Percentiles rank a stretch among this genome's conserved stretches.
These are phyloP conservation scores for Globisporangium uncinulatum DNA, from an alignment of 352 stramenopile species.

Conservation along the genomic window DNA sequence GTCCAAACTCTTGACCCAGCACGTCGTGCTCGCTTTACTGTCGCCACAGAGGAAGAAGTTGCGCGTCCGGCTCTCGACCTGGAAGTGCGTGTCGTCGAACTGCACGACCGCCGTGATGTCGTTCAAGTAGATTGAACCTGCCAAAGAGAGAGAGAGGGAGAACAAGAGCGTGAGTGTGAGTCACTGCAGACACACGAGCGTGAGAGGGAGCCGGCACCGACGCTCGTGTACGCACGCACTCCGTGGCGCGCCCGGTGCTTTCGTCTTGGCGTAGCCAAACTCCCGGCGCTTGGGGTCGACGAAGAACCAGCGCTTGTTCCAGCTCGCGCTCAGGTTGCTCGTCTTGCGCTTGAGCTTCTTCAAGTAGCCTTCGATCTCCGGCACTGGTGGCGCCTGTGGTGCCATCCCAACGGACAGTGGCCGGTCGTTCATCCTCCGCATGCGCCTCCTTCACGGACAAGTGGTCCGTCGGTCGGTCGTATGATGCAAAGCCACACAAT, in stretches of 20 bases:
- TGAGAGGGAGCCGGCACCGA: no score
- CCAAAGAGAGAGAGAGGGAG: no score
- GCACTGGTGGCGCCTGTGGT: conserved; percentile 44
- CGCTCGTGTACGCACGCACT: conserved; percentile 23
- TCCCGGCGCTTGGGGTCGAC: conserved; percentile 68
- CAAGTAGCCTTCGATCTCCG: conserved; percentile 81
- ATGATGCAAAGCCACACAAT: not conserved
- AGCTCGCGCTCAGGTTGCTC: conserved; percentile 64
- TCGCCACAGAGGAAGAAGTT: conserved; percentile 85
- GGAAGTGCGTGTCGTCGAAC: conserved; percentile 84
- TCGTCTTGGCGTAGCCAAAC: conserved; percentile 66
- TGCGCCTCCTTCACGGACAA: not conserved
- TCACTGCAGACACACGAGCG: not conserved
- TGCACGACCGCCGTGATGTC: conserved; percentile 83
- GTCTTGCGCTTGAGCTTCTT: conserved; percentile 88
- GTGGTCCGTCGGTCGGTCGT: no score
- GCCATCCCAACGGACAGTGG: conserved; percentile 13
- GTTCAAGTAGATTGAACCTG: conserved; percentile 80
- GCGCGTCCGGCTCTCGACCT: conserved; percentile 74
- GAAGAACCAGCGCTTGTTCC: conserved; percentile 87
- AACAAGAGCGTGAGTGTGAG: not conserved
- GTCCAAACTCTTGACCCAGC: conserved; percentile 78
- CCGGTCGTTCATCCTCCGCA: conserved; percentile 5
- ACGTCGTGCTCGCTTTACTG: conserved; percentile 74
- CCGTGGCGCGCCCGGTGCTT: conserved; percentile 28